Conservation (phyloP, 192 early-diverging fungal genomes). For the Linnemannia zychae region DNA sequence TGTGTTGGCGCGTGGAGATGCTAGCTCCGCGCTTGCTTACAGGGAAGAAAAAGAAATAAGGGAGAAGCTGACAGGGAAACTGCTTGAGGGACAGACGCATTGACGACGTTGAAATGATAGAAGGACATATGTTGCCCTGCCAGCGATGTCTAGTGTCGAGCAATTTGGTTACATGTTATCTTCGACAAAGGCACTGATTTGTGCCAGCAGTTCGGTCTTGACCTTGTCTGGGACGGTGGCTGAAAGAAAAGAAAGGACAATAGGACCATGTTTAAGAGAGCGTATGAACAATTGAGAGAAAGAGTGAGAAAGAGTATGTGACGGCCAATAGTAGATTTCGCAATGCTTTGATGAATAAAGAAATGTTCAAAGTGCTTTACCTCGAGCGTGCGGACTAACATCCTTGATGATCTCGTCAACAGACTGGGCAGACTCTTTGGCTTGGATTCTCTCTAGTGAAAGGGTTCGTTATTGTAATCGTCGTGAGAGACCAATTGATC, state of each 20-base stretch:
- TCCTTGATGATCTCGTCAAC: slow-evolving; percentile 53
- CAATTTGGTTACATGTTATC: slow-evolving; percentile 23
- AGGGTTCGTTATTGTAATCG: background rate
- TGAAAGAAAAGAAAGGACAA: too few species aligned
- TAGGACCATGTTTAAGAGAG: too few species aligned
- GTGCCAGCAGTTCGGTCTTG: slow-evolving; percentile 38
- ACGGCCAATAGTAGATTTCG: background rate
- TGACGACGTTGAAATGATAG: too few species aligned
- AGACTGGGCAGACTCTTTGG: slow-evolving; percentile 28
- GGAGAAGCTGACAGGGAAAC: too few species aligned
- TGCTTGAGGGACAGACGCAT: too few species aligned
- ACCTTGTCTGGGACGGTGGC: slow-evolving; percentile 47
- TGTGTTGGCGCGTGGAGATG: background rate
- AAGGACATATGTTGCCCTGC: too few species aligned
- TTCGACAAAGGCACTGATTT: slow-evolving; percentile 48
- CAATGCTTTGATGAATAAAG: background rate
- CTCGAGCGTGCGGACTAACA: slow-evolving; percentile 45
- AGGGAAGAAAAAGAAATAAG: too few species aligned
- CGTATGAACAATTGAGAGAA: background rate
- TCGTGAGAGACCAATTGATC: background rate
- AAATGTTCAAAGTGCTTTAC: slow-evolving; percentile 3
- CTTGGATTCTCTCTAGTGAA: slow-evolving; percentile 34
- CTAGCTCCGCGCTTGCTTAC: too few species aligned
- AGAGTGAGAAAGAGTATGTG: background rate
- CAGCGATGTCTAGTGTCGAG: too few species aligned